Percentiles rank a stretch among this genome's conserved stretches.
These are phyloP conservation scores for Oryza meyeriana DNA, from an alignment of 176 grass and related monocot species.

Conservation along the genomic window DNA sequence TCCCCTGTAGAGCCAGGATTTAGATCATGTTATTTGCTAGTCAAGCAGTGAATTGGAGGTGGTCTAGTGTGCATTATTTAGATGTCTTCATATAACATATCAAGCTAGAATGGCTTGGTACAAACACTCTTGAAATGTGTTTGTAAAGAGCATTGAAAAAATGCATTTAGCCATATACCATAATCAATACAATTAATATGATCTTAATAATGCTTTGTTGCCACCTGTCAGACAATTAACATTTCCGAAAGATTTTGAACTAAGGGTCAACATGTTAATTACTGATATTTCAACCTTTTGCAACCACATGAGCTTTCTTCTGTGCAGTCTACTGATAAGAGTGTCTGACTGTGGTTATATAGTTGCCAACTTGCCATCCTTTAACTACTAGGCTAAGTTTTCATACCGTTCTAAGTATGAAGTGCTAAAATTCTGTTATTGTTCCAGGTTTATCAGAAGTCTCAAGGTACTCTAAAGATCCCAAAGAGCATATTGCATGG, in stretches of 20 bases:
- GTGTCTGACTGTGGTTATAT: not conserved
- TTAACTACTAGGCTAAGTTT: not conserved
- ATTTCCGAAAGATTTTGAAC: not conserved
- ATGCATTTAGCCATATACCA: not conserved
- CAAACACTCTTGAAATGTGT: not conserved
- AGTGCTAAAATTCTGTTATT: conserved; percentile 24
- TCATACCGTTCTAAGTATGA: not conserved
- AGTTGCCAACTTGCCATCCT: not conserved
- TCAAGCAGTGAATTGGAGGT: not conserved
- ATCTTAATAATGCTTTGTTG: not conserved
- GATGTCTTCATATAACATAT: not conserved
- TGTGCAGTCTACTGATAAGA: not conserved
- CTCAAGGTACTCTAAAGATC: conserved; percentile 65
- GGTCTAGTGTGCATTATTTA: not conserved
- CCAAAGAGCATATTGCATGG: conserved; percentile 65
- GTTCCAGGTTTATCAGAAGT: conserved; percentile 76
- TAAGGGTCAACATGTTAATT: not conserved
- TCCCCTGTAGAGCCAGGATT: not conserved
- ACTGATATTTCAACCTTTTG: conserved; percentile 9
- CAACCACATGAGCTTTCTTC: not conserved
- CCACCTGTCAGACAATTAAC: not conserved
- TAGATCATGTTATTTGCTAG: not conserved
- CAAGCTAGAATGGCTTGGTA: not conserved
- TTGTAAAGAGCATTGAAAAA: not conserved
- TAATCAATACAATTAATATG: not conserved